These are phyloP conservation scores for Epichloe festucae DNA, from an alignment of 2,329 filamentous ascomycete genomes.

Conservation along the genomic window DNA sequence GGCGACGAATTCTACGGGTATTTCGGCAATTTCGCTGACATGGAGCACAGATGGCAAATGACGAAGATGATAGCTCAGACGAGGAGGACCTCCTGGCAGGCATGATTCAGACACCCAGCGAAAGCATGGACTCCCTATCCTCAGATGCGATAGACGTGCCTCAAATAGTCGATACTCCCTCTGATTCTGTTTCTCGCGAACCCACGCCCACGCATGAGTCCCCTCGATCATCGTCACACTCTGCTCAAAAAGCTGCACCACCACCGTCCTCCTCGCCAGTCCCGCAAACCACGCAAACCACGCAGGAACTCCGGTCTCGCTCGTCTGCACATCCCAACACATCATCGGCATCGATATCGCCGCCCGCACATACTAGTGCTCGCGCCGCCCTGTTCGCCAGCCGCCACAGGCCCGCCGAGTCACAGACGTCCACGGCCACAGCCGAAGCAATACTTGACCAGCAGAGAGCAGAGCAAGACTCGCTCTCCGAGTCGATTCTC, in stretches of 20 bases:
- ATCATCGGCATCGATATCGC: conserved; percentile 6
- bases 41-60: conserved; percentile 17
- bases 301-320: conserved; percentile 23
- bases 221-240: conserved; percentile 5
- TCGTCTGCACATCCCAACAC: conserved; percentile 6
- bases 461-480: conserved; percentile 71
- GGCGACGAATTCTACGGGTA: not conserved
- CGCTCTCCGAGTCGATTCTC: conserved; percentile 69
- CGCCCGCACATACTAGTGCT: conserved; percentile 20
- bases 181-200: conserved; percentile 5
- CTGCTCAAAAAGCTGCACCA: conserved; percentile 5
- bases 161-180: conserved; percentile 10
- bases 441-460: conserved; percentile 63
- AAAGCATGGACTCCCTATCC: conserved; percentile 32
- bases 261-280: conserved; percentile 2
- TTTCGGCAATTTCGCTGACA: conserved; percentile 6
- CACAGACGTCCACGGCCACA: conserved; percentile 32
- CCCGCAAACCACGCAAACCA: conserved; percentile 24
- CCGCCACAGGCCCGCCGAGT: conserved; percentile 22
- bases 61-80: conserved; percentile 33
- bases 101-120: conserved; percentile 41
- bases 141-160: conserved; percentile 13
- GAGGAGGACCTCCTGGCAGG: conserved; percentile 44
- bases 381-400: conserved; percentile 33
- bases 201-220: conserved; percentile 4